Evolutionary conservation across 306 rosid genomes (phyloP).

Genomic region (Begonia masoniana): DNA sequence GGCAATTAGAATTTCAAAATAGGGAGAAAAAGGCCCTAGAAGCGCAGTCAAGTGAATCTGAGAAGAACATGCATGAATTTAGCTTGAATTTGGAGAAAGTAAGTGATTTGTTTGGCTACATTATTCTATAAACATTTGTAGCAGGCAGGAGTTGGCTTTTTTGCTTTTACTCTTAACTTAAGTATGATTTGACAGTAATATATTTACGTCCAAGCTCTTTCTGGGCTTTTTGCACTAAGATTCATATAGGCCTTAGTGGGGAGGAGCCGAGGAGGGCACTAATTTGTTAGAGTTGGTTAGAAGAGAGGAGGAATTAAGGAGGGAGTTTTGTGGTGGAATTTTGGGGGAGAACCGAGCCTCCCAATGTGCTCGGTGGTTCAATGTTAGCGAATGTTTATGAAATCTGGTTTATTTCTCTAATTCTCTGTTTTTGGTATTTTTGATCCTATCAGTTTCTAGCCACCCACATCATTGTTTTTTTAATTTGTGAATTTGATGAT

Average conservation of each 20-base stretch:
- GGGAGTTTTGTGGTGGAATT: too few relatives aligned
- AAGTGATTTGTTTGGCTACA: constrained; percentile 18
- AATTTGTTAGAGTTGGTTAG: too few relatives aligned
- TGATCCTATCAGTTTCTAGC: neutral
- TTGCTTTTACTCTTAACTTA: neutral
- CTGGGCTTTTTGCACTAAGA: too few relatives aligned
- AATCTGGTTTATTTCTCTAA: neutral
- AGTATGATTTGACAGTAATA: neutral
- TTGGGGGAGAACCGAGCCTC: too few relatives aligned
- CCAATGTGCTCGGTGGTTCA: too few relatives aligned
- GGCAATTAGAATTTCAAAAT: constrained; percentile 33
- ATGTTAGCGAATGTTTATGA: too few relatives aligned
- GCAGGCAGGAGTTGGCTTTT: neutral
- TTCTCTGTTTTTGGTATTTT: neutral
- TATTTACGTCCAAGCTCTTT: too few relatives aligned
- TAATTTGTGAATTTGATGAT: neutral
- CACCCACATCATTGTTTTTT: neutral
- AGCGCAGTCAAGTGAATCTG: constrained; percentile 37
- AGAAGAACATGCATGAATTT: constrained; percentile 39
- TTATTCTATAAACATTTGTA: neutral
- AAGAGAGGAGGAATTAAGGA: too few relatives aligned
- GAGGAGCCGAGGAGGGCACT: neutral
- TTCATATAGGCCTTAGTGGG: neutral
- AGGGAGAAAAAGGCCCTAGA: constrained; percentile 51
- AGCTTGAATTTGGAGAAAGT: constrained; percentile 47